These are phyloP conservation scores for Xylaria longipes DNA, from an alignment of 495 filamentous ascomycete species.

Conservation along the genomic window DNA sequence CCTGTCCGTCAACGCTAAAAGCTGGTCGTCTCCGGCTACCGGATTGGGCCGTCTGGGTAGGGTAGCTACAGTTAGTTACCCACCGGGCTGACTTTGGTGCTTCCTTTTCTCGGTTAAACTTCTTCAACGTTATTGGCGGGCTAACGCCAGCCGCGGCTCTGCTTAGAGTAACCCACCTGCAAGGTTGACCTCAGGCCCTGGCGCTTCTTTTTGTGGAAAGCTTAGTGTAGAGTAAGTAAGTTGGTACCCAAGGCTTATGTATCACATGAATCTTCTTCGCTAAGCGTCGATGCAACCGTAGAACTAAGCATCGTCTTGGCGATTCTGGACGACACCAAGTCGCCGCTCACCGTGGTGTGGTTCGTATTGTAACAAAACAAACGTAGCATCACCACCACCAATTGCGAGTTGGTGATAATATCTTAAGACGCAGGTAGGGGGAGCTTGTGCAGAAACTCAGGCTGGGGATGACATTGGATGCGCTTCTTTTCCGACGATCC, in stretches of 20 bases:
- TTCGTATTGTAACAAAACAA: neutral
- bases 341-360: slow-evolving; percentile 10
- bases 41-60: slow-evolving; percentile 6
- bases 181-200: neutral
- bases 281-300: slow-evolving; percentile 14
- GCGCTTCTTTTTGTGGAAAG: neutral
- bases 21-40: slow-evolving; percentile 1
- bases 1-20: slow-evolving; percentile 16
- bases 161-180: neutral
- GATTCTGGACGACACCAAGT: neutral
- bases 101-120: slow-evolving; percentile 3
- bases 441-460: neutral
- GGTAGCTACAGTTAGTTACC: neutral
- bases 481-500: slow-evolving; percentile 20
- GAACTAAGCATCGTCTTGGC: neutral
- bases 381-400: neutral
- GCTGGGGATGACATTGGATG: neutral
- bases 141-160: slow-evolving; percentile 20
- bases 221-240: neutral
- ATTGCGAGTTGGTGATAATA: neutral
- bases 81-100: slow-evolving; percentile 19
- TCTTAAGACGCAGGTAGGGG: neutral
- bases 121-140: neutral
- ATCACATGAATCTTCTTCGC: slow-evolving; percentile 15
- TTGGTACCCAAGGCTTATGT: neutral